Base-by-base conservation (phyloP, 768 basidiomycete genomes). In the Lactifluus volemus region DNA sequence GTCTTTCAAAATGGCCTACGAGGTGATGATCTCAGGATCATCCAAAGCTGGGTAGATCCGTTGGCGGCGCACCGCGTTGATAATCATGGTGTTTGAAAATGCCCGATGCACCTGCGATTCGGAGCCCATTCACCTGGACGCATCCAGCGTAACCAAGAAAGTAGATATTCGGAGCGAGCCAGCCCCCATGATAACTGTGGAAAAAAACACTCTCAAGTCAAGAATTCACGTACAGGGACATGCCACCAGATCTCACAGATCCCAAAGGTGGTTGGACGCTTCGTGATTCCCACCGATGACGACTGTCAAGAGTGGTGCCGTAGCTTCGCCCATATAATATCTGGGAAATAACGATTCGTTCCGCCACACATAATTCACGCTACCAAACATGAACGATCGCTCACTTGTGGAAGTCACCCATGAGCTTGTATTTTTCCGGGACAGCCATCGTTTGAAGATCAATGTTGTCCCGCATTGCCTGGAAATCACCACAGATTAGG, bases 271-370 rank as follows among this genome's bases (percentile, higher is more conserved):
- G 67, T 94, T 97, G 21, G 91, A 94, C 1, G 92, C 92, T 73
- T 98, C 97, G 71, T 98, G 97, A 70, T 98, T 98, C 9, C 97
- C 97, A 15, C 97, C 97, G 68, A 98, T 97, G 52, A 98, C 84
- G 12, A 99, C 77, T 0, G 97, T 99, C 70, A 96, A 73, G 4
- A 96, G 72, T 0, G 95, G 93, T 2, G 96, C 58, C 6, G 51
- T 52, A 21, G 45, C 51, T 51, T 59, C 44, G 36, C 58, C 44
- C 17, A 36, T 47, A 32, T 53, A 59, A 72, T 98, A 99, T 68
- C 89, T 91, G 49, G 49, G 59, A 39, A 17, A 58, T 48, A 41
- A 63, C 34, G 52, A 17, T 14, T 58, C 45, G 49, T 47, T 42
- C 38, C 25, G 25, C 10, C 32, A 19, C 25, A 39, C 25, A 49